These are phyloP conservation scores for Saprolegnia diclina DNA, from an alignment of 352 stramenopile species.

Conservation along the genomic window DNA sequence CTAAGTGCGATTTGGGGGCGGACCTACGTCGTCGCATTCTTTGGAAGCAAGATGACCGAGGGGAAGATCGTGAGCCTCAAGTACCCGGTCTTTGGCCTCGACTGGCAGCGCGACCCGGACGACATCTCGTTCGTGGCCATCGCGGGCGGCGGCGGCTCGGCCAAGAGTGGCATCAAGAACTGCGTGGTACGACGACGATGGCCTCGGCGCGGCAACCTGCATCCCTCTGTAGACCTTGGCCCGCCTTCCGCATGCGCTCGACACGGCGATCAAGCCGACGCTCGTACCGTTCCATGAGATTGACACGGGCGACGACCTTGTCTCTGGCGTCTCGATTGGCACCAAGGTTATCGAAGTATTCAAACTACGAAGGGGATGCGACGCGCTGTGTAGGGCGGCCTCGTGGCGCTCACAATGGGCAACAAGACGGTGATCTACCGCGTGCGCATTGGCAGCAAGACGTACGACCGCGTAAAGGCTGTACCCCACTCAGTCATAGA, in stretches of 20 bases:
- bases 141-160: constrained; percentile 1
- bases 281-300: neutral
- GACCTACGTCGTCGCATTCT: too few relatives aligned
- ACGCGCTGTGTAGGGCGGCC: neutral
- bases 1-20: neutral
- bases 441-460: neutral
- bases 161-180: constrained; percentile 15
- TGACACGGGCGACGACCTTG: neutral
- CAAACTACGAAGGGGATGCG: neutral
- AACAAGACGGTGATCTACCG: constrained; percentile 14
- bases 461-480: neutral
- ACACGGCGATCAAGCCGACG: neutral
- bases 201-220: neutral
- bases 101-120: constrained; percentile 8
- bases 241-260: neutral
- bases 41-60: neutral
- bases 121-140: constrained; percentile 1
- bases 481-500: neutral
- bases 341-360: neutral
- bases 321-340: constrained; percentile 11
- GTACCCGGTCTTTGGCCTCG: constrained; percentile 16
- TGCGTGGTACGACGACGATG: constrained; percentile 1
- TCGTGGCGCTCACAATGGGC: constrained; percentile 1
- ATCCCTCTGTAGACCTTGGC: constrained; percentile 1
- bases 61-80: constrained; percentile 15